Evolutionary conservation across 2,329 filamentous ascomycete species (phyloP).

Genomic region (Cladosporium colombiae): DNA sequence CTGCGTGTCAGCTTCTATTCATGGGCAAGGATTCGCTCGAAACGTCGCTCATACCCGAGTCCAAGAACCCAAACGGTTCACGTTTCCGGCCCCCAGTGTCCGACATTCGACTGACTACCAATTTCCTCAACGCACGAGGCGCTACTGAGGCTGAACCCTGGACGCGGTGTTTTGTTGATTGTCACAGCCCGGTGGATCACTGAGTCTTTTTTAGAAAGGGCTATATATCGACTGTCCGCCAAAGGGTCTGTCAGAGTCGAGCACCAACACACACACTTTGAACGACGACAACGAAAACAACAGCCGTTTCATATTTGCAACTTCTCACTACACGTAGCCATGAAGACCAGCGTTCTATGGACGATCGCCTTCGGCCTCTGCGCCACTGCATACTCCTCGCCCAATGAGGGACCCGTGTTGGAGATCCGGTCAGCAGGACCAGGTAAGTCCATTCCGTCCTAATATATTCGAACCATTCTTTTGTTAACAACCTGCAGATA

Average conservation of each 20-base stretch:
- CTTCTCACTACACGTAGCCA: neutral
- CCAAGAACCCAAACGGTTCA: neutral
- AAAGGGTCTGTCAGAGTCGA: neutral
- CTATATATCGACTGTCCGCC: constrained; percentile 6
- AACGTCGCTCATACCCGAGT: neutral
- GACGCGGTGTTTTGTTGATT: neutral
- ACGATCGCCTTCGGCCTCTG: constrained; percentile 4
- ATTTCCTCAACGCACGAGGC: neutral
- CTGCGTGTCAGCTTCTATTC: constrained; percentile 5
- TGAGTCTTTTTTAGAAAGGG: neutral
- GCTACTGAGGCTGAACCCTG: constrained; percentile 6
- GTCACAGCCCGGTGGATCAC: neutral
- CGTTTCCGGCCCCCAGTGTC: neutral
- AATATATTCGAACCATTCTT: neutral
- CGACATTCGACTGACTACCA: neutral
- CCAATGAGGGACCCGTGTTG: neutral
- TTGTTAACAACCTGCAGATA: constrained; percentile 1
- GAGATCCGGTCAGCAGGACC: constrained; percentile 3
- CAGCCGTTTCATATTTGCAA: neutral
- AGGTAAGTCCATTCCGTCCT: neutral
- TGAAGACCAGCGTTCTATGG: constrained; percentile 4
- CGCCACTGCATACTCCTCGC: constrained; percentile 5
- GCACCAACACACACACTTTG: neutral
- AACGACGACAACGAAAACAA: neutral
- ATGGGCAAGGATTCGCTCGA: neutral